phyloP scores from a whole-genome alignment of 2,329 filamentous ascomycete species.

The Beauveria brongniartii region DNA sequence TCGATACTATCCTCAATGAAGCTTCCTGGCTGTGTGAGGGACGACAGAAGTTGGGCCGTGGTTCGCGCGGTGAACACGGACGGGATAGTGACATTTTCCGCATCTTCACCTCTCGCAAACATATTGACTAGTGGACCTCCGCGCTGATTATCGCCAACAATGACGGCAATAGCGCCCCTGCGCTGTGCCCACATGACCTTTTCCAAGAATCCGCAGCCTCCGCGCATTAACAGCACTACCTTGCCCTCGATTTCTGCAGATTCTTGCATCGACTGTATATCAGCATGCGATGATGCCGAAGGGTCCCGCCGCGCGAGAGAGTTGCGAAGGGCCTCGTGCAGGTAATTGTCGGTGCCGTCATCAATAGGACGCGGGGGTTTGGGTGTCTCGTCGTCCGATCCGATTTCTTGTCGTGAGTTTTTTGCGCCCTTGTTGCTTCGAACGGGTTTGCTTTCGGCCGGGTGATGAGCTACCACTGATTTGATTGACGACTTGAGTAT shows the following conservation, averaged over 20 bases:
- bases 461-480: not conserved
- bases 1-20: conserved; percentile 52
- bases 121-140: conserved; percentile 89
- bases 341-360: conserved; percentile 80
- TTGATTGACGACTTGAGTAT: conserved; percentile 12
- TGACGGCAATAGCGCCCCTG: conserved; percentile 78
- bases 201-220: conserved; percentile 91
- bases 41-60: conserved; percentile 85
- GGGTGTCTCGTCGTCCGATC: not conserved
- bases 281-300: conserved; percentile 55
- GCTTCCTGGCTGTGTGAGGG: conserved; percentile 66
- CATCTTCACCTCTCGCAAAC: conserved; percentile 89
- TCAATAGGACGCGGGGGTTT: conserved; percentile 28
- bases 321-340: conserved; percentile 47
- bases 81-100: conserved; percentile 88
- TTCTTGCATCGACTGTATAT: conserved; percentile 88
- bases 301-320: conserved; percentile 27
- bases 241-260: conserved; percentile 89
- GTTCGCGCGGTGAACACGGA: conserved; percentile 92
- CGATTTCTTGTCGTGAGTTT: not conserved
- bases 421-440: not conserved
- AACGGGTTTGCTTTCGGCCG: not conserved
- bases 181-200: conserved; percentile 97
- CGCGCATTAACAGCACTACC: conserved; percentile 81
- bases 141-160: conserved; percentile 87